Conservation (phyloP, 2,329 filamentous ascomycete genomes). For the Periconia sp. region DNA sequence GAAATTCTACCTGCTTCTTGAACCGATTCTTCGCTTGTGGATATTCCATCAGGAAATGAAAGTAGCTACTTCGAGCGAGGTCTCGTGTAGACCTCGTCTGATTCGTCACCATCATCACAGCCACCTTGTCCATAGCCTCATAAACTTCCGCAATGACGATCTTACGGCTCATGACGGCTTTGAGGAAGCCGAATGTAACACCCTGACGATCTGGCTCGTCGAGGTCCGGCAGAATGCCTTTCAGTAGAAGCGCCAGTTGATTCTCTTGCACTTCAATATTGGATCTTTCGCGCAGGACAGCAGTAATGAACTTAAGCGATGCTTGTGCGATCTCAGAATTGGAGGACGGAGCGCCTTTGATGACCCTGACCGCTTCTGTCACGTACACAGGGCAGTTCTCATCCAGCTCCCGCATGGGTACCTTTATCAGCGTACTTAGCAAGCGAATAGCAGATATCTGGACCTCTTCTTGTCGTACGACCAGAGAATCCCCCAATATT, state of each 20-base stretch:
- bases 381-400: constrained; percentile 78
- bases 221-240: constrained; percentile 83
- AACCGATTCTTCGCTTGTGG: constrained; percentile 90
- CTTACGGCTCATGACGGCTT: constrained; percentile 83
- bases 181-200: constrained; percentile 91
- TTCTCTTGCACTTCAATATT: constrained; percentile 79
- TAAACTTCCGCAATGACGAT: constrained; percentile 88
- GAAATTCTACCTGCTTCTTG: constrained; percentile 85
- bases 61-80: constrained; percentile 84
- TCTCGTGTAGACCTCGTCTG: constrained; percentile 88
- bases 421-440: constrained; percentile 83
- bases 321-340: constrained; percentile 86
- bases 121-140: constrained; percentile 81
- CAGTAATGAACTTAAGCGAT: constrained; percentile 84
- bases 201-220: constrained; percentile 93
- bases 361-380: constrained; percentile 81
- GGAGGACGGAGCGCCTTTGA: constrained; percentile 78
- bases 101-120: constrained; percentile 93
- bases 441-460: constrained; percentile 86
- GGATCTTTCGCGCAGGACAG: constrained; percentile 80
- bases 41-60: constrained; percentile 94
- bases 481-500: constrained; percentile 83
- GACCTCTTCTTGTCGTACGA: constrained; percentile 88
- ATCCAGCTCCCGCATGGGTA: constrained; percentile 75
- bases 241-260: constrained; percentile 81